These are phyloP conservation scores for Punica granatum DNA, from an alignment of 345 rosid genomes.

Conservation along the genomic window DNA sequence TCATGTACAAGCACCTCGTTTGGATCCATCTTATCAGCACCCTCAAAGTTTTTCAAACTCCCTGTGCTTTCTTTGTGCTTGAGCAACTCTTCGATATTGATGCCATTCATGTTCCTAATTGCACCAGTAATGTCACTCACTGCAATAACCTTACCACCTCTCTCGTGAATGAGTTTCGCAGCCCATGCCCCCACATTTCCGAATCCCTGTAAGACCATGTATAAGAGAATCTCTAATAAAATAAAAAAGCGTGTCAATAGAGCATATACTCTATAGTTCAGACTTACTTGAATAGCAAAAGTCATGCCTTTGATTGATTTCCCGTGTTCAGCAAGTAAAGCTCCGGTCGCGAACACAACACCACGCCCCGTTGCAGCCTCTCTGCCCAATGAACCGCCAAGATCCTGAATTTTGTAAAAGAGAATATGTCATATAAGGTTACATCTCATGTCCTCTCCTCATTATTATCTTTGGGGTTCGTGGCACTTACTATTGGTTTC, in stretches of 20 bases:
- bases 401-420: constrained; percentile 45
- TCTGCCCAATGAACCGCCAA: constrained; percentile 97
- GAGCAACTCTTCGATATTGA: constrained; percentile 50
- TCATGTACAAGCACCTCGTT: constrained; percentile 66
- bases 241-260: background rate
- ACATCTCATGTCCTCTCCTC: background rate
- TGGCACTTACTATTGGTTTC: constrained; percentile 65
- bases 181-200: constrained; percentile 99
- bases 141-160: constrained; percentile 88
- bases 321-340: constrained; percentile 83
- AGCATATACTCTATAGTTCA: too few relatives aligned
- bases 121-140: constrained; percentile 96
- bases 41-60: constrained; percentile 54
- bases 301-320: constrained; percentile 70
- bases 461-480: background rate
- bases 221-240: background rate
- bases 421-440: background rate
- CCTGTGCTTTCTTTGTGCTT: constrained; percentile 56
- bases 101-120: constrained; percentile 69
- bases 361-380: constrained; percentile 99
- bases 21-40: constrained; percentile 67
- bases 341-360: constrained; percentile 80
- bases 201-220: constrained; percentile 53
- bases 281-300: constrained; percentile 77
- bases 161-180: constrained; percentile 73